These are phyloP conservation scores for Trypanosoma grayi DNA, from an alignment of 208 protist species.

Conservation along the genomic window DNA sequence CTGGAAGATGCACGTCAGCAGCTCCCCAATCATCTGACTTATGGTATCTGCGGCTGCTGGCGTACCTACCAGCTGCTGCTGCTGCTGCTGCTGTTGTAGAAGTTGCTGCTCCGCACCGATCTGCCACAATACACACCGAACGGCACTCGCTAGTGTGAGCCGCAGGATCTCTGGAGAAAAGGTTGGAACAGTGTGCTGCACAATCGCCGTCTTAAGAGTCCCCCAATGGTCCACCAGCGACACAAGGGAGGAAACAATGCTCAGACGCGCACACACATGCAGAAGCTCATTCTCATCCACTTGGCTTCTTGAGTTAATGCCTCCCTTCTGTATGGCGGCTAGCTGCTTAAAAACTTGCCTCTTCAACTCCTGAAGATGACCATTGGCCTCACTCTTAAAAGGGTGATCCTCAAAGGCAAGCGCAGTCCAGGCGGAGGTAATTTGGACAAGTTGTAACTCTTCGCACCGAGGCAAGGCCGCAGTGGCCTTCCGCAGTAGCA, in stretches of 20 bases:
- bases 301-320: neutral
- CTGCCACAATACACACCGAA: slow-evolving; percentile 59
- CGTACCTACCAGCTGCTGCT: neutral
- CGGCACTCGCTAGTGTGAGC: slow-evolving; percentile 37
- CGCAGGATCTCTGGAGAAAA: slow-evolving; percentile 27
- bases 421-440: slow-evolving; percentile 62
- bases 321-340: slow-evolving; percentile 3
- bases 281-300: slow-evolving; percentile 15
- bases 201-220: slow-evolving; percentile 30
- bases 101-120: slow-evolving; percentile 23
- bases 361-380: slow-evolving; percentile 68
- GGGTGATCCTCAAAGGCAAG: slow-evolving; percentile 59
- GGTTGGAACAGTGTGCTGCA: slow-evolving; percentile 7
- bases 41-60: neutral
- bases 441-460: slow-evolving; percentile 36
- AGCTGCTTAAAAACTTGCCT: slow-evolving; percentile 53
- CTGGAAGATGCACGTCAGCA: slow-evolving; percentile 19
- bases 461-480: slow-evolving; percentile 18
- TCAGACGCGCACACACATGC: slow-evolving; percentile 54
- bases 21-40: slow-evolving; percentile 27
- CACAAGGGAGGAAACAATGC: slow-evolving; percentile 53
- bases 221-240: slow-evolving; percentile 45
- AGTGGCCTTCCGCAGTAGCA: slow-evolving; percentile 54
- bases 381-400: slow-evolving; percentile 52
- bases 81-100: neutral